Base-by-base conservation (phyloP, 1,284 basidiomycete species). In the Agroathelia rolfsii region DNA sequence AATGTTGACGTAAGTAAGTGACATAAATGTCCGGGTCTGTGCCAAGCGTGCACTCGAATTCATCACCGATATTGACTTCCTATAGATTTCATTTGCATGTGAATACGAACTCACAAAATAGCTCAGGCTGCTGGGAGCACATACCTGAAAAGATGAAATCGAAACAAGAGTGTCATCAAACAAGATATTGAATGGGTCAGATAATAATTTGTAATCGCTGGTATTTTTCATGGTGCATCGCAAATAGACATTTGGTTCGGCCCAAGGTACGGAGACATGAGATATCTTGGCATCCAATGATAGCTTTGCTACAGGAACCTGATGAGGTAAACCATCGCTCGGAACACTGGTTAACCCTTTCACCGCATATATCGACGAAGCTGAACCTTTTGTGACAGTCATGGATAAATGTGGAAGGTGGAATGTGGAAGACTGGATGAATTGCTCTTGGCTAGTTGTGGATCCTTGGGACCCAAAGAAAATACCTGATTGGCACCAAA, bases 1-100 rank as follows among this genome's bases (percentile, higher is more conserved):
- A 53, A 15, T 54, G 49, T 14, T 50, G 54, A 32, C 68, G 67
- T 7, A 52, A 44, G 50, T 69, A 72, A 18, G 61, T 59, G 24
- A 76, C 55, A 36, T 64, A 59, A 23, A 66, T 55, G 2, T 62
- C 57, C 2, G 62, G 42, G 47, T 75, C 72, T 15, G 61, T 52
- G 13, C 72, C 72, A 12, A 76, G 61, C 5, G 66, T 65, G 49
- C 70, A 72, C 17, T 52, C 49, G 53, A 77, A 74, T 10, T 52
- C 59, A 32, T 72, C 71, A 7, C n/a, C 62, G 0, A 59, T 59
- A 37, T 58, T 59, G 29, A 71, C 57, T 32, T 68, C 62, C n/a
- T n/a, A 63, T 68, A 8, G 28, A n/a, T n/a, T n/a, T n/a, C n/a
- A n/a, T n/a, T n/a, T n/a, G n/a, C n/a, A n/a, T n/a, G n/a, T n/a